Percentiles rank a stretch among this genome's conserved stretches.
Evolutionary conservation across 768 basidiomycete species (phyloP).

Genomic region (Tephrocybe sp.): DNA sequence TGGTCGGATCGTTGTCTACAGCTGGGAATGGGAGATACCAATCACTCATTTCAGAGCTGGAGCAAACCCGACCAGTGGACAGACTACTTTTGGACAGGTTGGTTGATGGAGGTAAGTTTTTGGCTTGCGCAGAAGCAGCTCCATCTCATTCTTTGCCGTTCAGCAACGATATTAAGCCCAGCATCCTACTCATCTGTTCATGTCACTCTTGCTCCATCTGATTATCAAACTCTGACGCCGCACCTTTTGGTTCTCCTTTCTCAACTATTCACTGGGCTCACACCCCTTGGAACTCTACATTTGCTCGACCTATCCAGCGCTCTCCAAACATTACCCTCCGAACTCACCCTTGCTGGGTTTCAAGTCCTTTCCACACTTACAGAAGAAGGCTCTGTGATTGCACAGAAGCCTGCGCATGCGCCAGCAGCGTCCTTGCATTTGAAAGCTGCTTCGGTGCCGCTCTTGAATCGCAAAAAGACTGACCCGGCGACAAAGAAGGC

Average conservation of each 20-base stretch:
- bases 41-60: slow-evolving; percentile 59
- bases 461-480: slow-evolving; percentile 51
- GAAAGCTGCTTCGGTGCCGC: slow-evolving; percentile 47
- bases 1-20: slow-evolving; percentile 75
- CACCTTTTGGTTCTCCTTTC: slow-evolving; percentile 56
- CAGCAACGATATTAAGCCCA: slow-evolving; percentile 59
- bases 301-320: slow-evolving; percentile 52
- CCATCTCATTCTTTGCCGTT: slow-evolving; percentile 9
- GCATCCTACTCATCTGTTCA: slow-evolving; percentile 66
- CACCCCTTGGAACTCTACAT: slow-evolving; percentile 69
- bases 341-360: slow-evolving; percentile 70
- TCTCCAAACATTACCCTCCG: slow-evolving; percentile 47
- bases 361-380: slow-evolving; percentile 44
- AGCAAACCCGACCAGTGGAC: slow-evolving; percentile 58
- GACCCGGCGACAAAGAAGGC: slow-evolving; percentile 83
- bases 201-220: slow-evolving; percentile 59
- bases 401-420: slow-evolving; percentile 66
- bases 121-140: not conserved
- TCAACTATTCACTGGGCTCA: slow-evolving; percentile 59
- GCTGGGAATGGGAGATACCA: slow-evolving; percentile 84
- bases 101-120: slow-evolving; percentile 68
- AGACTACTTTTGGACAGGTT: slow-evolving; percentile 82
- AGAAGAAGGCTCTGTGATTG: slow-evolving; percentile 49
- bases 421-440: slow-evolving; percentile 40
- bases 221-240: slow-evolving; percentile 59